These are phyloP conservation scores for Cylindrotheca closterium DNA, from an alignment of 108 stramenopile species.

Conservation along the genomic window DNA sequence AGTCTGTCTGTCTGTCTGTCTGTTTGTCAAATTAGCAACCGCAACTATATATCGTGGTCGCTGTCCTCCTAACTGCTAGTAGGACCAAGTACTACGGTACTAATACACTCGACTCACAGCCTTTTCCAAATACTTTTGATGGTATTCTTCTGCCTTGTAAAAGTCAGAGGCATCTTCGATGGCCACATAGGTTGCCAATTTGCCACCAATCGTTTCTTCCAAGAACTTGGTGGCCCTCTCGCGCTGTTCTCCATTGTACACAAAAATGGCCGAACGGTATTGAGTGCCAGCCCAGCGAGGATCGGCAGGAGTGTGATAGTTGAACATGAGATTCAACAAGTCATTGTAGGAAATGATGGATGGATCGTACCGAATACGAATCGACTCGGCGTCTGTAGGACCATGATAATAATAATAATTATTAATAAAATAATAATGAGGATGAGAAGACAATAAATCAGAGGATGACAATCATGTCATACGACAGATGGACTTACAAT, in stretches of 20 bases:
- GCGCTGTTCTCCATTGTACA: conserved; percentile 24
- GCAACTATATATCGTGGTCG: no score
- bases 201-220: conserved; percentile 9
- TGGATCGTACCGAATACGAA: conserved; percentile 34
- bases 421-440: not conserved
- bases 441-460: not conserved
- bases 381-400: conserved; percentile 31
- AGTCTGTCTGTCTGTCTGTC: no score
- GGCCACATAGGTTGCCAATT: conserved; percentile 12
- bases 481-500: conserved; percentile 18
- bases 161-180: conserved; percentile 38
- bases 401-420: not conserved
- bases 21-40: no score
- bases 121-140: conserved; percentile 52
- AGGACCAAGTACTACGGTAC: no score
- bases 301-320: conserved; percentile 33
- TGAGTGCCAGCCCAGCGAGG: conserved; percentile 38
- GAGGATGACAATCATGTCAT: not conserved
- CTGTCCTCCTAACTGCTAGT: no score
- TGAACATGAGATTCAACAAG: conserved; percentile 28
- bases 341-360: conserved; percentile 24
- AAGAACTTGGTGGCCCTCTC: conserved; percentile 12
- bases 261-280: conserved; percentile 43
- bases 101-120: no score
- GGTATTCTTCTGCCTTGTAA: conserved; percentile 45